Conservation (phyloP, 2,329 filamentous ascomycete genomes). For the Fusarium sarcochroum region DNA sequence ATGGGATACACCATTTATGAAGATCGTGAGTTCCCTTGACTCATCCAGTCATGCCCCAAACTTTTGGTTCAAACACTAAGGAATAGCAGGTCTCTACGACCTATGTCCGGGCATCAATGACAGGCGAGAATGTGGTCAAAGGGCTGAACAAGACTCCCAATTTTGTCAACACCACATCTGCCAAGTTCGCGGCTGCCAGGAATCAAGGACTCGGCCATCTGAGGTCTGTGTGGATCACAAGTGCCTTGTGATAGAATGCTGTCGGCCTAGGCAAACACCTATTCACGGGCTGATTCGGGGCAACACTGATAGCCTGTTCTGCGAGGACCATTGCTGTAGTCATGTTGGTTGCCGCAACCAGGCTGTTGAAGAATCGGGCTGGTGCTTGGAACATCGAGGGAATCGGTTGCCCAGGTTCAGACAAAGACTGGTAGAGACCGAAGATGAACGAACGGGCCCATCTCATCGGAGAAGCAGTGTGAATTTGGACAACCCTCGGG, state of each 20-base stretch:
- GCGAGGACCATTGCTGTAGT: slow-evolving; percentile 41
- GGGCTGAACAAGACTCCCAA: slow-evolving; percentile 15
- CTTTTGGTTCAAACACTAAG: slow-evolving; percentile 3
- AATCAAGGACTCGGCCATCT: slow-evolving; percentile 24
- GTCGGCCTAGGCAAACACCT: slow-evolving; percentile 16
- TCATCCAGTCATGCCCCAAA: background rate
- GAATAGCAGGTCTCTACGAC: slow-evolving; percentile 11
- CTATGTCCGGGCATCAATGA: slow-evolving; percentile 22
- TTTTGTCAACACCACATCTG: slow-evolving; percentile 46
- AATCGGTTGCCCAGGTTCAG: slow-evolving; percentile 6
- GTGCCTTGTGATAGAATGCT: slow-evolving; percentile 34
- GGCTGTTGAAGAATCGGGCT: slow-evolving; percentile 19
- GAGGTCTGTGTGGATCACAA: slow-evolving; percentile 41
- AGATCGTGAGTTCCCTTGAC: slow-evolving; percentile 42
- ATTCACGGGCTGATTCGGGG: background rate
- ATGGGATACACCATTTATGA: slow-evolving; percentile 36
- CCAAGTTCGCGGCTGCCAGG: slow-evolving; percentile 39
- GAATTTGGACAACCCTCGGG: background rate
- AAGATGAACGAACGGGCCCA: slow-evolving; percentile 5
- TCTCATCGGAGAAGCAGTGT: background rate
- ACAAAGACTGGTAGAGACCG: background rate
- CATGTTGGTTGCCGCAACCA: slow-evolving; percentile 36
- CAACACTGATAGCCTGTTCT: slow-evolving; percentile 27
- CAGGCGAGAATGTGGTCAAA: slow-evolving; percentile 26
- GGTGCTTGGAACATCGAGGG: slow-evolving; percentile 36